Evolutionary conservation across 306 rosid species (phyloP).

Genomic region (Acacia melanoxylon): DNA sequence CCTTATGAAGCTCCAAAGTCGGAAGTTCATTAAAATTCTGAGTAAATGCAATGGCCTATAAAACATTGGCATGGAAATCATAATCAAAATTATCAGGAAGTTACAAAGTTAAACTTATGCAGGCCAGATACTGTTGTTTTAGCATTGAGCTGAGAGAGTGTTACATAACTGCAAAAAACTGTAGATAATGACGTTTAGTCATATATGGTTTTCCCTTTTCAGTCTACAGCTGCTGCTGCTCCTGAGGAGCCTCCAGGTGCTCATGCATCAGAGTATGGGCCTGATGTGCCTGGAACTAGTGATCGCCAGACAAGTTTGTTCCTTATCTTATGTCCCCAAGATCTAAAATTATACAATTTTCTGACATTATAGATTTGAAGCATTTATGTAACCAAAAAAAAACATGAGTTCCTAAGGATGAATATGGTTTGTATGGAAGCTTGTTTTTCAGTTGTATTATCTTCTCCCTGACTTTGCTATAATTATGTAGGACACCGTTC

Average conservation of each 20-base stretch:
- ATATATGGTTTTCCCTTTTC: conserved; percentile 28
- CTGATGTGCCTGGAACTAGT: conserved; percentile 70
- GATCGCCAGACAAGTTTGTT: conserved; percentile 67
- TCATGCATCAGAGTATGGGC: conserved; percentile 40
- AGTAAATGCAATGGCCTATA: neutral
- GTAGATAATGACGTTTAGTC: conserved; percentile 3
- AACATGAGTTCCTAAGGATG: conserved; percentile 6
- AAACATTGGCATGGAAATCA: conserved; percentile 1
- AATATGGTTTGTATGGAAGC: neutral
- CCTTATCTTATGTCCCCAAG: conserved; percentile 2
- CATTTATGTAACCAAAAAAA: neutral
- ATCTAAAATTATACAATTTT: neutral
- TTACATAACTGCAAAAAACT: neutral
- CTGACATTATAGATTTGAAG: neutral
- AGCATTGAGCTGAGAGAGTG: neutral
- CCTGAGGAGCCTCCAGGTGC: conserved; percentile 39
- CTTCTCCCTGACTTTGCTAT: conserved; percentile 23
- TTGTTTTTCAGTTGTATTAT: neutral
- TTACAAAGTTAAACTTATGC: neutral
- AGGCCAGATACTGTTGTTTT: neutral
- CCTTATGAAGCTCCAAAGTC: neutral
- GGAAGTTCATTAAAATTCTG: neutral
- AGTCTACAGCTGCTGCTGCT: conserved; percentile 42
- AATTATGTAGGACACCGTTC: conserved; percentile 52
- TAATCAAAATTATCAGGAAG: neutral